Evolutionary conservation across 2,329 filamentous ascomycete species (phyloP).

Genomic region (Talaromyces marneffei): DNA sequence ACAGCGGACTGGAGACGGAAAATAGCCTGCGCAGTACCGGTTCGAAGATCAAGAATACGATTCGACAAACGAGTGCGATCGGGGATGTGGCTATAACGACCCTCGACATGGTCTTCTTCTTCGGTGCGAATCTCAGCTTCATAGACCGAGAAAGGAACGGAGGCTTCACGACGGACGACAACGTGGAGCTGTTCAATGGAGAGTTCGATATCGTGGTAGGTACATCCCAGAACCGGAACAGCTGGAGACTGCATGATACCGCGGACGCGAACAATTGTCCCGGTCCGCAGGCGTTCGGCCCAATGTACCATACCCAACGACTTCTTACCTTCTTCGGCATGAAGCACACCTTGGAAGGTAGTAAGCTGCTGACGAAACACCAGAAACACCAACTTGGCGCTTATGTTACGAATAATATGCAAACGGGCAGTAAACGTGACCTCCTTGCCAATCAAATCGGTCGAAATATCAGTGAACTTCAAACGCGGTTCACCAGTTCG

Average conservation of each 20-base stretch:
- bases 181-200: slow-evolving; percentile 61
- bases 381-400: slow-evolving; percentile 75
- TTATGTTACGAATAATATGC: slow-evolving; percentile 75
- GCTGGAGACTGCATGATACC: slow-evolving; percentile 68
- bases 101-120: slow-evolving; percentile 52
- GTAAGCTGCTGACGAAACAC: slow-evolving; percentile 77
- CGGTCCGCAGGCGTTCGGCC: slow-evolving; percentile 74
- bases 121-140: slow-evolving; percentile 56
- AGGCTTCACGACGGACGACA: slow-evolving; percentile 55
- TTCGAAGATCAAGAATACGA: slow-evolving; percentile 76
- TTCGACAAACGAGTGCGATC: slow-evolving; percentile 71
- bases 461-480: slow-evolving; percentile 48
- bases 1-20: slow-evolving; percentile 82
- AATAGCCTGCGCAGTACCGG: slow-evolving; percentile 78
- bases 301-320: slow-evolving; percentile 76
- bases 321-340: slow-evolving; percentile 54
- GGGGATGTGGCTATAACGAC: slow-evolving; percentile 56
- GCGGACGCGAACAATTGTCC: slow-evolving; percentile 70
- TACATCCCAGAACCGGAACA: slow-evolving; percentile 68
- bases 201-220: slow-evolving; percentile 70
- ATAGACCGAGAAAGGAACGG: slow-evolving; percentile 63
- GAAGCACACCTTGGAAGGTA: slow-evolving; percentile 78
- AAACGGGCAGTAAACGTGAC: slow-evolving; percentile 66
- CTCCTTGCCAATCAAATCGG: slow-evolving; percentile 51
- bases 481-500: slow-evolving; percentile 45